A percentile compares a stretch with the other conserved stretches of the same genome.
phyloP scores from a whole-genome alignment of 1,284 basidiomycete species.

The Entoloma clypeatum region DNA sequence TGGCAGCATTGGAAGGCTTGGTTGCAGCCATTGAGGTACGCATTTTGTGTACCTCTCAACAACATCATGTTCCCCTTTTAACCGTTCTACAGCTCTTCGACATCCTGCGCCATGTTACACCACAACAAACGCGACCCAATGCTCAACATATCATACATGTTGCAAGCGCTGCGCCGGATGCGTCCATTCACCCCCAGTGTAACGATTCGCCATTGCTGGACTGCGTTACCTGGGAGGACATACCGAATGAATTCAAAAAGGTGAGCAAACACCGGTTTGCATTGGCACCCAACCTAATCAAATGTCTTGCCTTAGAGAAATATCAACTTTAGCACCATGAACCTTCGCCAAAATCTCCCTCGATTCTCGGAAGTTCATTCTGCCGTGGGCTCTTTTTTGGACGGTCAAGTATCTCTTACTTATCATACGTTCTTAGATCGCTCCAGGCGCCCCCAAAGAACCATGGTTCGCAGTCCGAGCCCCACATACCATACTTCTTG shows the following conservation, averaged over 20 bases:
- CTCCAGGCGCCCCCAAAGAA: constrained; percentile 31
- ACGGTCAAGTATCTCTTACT: constrained; percentile 1
- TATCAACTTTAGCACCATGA: constrained; percentile 55
- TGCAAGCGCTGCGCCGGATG: constrained; percentile 53
- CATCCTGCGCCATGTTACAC: constrained; percentile 27
- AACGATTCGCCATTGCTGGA: constrained; percentile 54
- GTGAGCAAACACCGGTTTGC: too few relatives aligned
- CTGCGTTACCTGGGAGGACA: constrained; percentile 57
- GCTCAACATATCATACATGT: constrained; percentile 60
- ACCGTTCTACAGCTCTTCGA: constrained; percentile 51
- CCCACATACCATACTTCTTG: constrained; percentile 44
- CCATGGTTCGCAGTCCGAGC: constrained; percentile 56
- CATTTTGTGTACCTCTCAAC: constrained; percentile 7
- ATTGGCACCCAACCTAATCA: too few relatives aligned
- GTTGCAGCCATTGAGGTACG: constrained; percentile 69
- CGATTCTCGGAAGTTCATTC: constrained; percentile 50
- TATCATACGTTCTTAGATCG: constrained; percentile 30
- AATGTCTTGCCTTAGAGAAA: constrained; percentile 44
- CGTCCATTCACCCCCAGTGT: constrained; percentile 48
- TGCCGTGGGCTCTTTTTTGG: constrained; percentile 35
- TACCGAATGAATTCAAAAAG: constrained; percentile 62
- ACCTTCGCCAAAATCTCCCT: constrained; percentile 39
- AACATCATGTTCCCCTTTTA: not conserved
- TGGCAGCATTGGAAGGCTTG: constrained; percentile 69
- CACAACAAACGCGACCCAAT: constrained; percentile 20